Base-by-base conservation (phyloP, 2,329 filamentous ascomycete genomes). In the Monilinia polystroma region DNA sequence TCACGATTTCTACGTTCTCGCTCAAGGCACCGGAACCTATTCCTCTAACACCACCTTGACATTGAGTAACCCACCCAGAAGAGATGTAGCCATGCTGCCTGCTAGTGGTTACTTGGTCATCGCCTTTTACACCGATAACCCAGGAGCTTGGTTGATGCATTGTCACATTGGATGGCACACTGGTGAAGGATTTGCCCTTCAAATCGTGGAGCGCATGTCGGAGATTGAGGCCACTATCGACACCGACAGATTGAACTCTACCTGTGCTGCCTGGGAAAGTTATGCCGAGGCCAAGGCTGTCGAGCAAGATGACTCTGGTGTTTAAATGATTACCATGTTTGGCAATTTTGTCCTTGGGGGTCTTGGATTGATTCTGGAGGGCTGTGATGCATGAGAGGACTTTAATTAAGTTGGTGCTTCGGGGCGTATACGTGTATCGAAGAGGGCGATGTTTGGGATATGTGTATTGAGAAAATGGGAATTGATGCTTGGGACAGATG, bases 11-110 rank as follows among this genome's bases (percentile, higher is more conserved):
- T 79, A 73, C 66, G 72, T 82, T 16, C 66, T 82, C 2, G 76
- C 23, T 72, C 83, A 65, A 82, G 84, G 0, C 64, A 74, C 1
- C 82, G 82, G 1, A 68, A 83, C 72, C 16, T 69, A 63, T 20
- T 72, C 20, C 59, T 73, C 47, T 3, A 72, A 79, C 54, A 72
- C 72, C 73, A 35, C 66, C 71, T 20, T 69, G 16, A 60, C 35
- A 1, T 74, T 51, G 64, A 71, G 4, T 73, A 83, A 84, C 70
- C 81, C 83, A 0, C 78, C 80, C 32, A 79, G 83, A 7, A 78
- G 83, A 29, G 82, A 85, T 71, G 80, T 81, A 1, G 81, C 81
- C 10, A 79, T 83, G 71, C 74, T 85, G 32, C 70, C 71, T n/a
- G 68, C 62, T 2, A 51, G 43, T n/a, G 71, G 70, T 2, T 72